Evolutionary conservation across 2,329 filamentous ascomycete genomes (phyloP), one percentile per base, ranked within the genome.

Genomic region (Fusarium guadeloupense): DNA sequence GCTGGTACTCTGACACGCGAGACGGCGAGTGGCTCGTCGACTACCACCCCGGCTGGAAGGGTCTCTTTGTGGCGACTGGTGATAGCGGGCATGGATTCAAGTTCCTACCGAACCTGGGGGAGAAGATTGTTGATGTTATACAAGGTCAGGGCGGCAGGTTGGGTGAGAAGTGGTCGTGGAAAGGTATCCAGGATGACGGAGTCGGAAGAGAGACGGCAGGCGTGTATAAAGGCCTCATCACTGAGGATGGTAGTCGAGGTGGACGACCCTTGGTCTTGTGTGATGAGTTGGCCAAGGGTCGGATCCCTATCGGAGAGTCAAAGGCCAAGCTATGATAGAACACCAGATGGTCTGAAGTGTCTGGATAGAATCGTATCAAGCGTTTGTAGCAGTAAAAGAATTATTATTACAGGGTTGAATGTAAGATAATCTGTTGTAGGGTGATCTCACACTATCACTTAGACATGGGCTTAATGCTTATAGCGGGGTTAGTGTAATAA

Each of bases 1-100:
- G 89, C 77, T 92, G 89, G 89, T 92, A 92, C 72, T 86, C 86
- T 6, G 89, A 92, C 76, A 92, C 89, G 66, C 81, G 85, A 8
- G 85, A 85, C 16, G 89, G 85, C 19, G 86, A 92, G 70, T 92
- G 90, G 77, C 80, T 92, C 49, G 81, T 91, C 57, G 85, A 88
- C 69, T 87, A 88, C 73, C 89, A 92, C 68, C 89, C 89, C 0
- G 75, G 79, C 14, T 84, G 84, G 74, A 71, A 80, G 52, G 81
- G 82, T 13, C 74, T 89, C 5, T 89, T 89, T 67, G 67, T 89
- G 20, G 85, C 85, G 0, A 87, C 85, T 0, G 86, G 85, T 4
- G 86, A 85, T 47, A 88, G 85, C 61, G 86, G 86, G 4, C 86
- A 89, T 70, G 88, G 76, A 6, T 90, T 87, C 79, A 90, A 90